Percentiles rank a stretch among this genome's conserved stretches.
phyloP scores from a whole-genome alignment of 257 asterid species.

The Jaltomata sinuosa region DNA sequence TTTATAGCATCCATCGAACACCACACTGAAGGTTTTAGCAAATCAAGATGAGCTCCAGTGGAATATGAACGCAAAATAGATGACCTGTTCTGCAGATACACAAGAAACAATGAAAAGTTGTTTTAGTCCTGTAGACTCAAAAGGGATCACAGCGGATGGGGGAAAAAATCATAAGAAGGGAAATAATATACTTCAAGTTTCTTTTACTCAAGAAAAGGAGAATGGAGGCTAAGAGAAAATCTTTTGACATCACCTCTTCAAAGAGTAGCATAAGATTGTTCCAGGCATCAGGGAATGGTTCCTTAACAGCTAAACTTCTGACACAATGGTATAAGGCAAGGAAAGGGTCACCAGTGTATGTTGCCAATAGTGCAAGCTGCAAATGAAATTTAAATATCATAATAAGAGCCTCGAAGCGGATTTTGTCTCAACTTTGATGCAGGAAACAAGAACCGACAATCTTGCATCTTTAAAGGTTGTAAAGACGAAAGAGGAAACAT shows the following conservation, averaged over 20 bases:
- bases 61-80: constrained; percentile 35
- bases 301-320: constrained; percentile 81
- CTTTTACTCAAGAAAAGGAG: background rate
- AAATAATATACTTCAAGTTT: background rate
- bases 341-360: constrained; percentile 62
- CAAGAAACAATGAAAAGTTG: constrained; percentile 9
- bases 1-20: constrained; percentile 16
- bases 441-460: background rate
- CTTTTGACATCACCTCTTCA: constrained; percentile 50
- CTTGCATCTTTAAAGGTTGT: background rate
- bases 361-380: constrained; percentile 87
- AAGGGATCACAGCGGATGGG: background rate
- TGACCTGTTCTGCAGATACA: constrained; percentile 65
- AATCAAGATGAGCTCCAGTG: constrained; percentile 36
- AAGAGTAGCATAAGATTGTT: constrained; percentile 69
- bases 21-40: constrained; percentile 48
- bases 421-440: background rate
- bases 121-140: background rate
- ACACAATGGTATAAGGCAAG: constrained; percentile 83
- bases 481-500: background rate
- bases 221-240: background rate
- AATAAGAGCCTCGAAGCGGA: background rate
- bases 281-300: constrained; percentile 96
- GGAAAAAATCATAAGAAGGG: background rate
- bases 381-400: background rate